Evolutionary conservation across 1,284 basidiomycete species (phyloP).

Genomic region (Garcileccinum viscosum): DNA sequence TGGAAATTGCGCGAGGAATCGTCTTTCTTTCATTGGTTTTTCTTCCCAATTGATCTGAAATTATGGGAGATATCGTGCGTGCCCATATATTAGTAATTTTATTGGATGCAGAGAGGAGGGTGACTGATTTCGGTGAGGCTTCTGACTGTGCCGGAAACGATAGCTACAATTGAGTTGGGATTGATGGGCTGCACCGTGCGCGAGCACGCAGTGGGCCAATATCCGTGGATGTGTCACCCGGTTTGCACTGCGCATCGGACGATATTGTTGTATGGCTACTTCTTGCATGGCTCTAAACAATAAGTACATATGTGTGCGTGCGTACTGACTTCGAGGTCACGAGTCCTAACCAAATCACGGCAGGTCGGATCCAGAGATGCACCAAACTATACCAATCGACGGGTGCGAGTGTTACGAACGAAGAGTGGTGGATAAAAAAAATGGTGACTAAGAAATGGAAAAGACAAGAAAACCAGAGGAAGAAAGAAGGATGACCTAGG

Average conservation of each 20-base stretch:
- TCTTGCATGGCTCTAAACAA: neutral
- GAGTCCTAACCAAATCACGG: neutral
- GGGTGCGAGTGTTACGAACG: neutral
- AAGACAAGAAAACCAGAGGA: neutral
- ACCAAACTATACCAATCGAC: neutral
- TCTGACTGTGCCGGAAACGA: neutral
- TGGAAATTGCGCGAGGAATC: neutral
- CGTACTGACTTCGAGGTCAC: neutral
- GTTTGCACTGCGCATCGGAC: too few species aligned
- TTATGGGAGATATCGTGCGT: too few species aligned
- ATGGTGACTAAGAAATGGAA: neutral
- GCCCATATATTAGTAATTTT: too few species aligned
- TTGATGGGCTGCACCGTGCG: neutral
- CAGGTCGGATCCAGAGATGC: neutral
- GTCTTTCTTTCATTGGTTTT: too few species aligned
- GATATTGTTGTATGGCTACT: neutral
- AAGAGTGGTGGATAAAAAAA: neutral
- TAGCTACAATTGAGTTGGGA: too few species aligned
- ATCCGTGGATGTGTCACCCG: too few species aligned
- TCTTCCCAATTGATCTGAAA: too few species aligned
- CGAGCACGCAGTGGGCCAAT: too few species aligned
- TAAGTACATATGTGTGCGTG: neutral
- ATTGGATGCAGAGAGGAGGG: neutral
- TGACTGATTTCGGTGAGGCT: neutral
- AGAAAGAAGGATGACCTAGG: slow-evolving; percentile 1